Percentiles rank a stretch among this genome's conserved stretches.
Conservation (phyloP, 495 filamentous ascomycete genomes). For the Xylaria scruposa region DNA sequence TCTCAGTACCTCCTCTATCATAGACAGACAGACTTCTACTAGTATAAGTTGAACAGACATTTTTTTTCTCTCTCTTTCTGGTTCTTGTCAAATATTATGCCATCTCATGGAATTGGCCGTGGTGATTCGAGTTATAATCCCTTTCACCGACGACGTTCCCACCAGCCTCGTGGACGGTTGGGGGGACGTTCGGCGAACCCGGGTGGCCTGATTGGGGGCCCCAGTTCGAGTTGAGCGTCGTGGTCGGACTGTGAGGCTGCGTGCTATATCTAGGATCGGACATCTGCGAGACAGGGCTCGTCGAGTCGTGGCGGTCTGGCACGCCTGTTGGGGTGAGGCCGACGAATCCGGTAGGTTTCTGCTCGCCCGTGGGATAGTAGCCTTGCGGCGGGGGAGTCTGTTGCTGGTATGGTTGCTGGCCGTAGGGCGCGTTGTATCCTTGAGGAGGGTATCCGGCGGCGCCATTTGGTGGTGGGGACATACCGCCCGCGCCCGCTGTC, state of each 20-base stretch:
- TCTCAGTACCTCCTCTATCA: neutral
- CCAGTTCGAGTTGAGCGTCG: constrained; percentile 36
- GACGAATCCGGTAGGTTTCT: constrained; percentile 37
- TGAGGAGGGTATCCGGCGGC: constrained; percentile 17
- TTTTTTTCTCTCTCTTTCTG: neutral
- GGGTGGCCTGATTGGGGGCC: constrained; percentile 23
- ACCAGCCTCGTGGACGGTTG: constrained; percentile 42
- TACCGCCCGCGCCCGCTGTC: constrained; percentile 26
- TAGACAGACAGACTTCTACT: neutral
- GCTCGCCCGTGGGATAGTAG: constrained; percentile 21
- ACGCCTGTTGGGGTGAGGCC: constrained; percentile 22
- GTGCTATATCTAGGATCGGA: constrained; percentile 35
- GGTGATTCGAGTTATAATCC: constrained; percentile 40
- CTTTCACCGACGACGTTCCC: constrained; percentile 38
- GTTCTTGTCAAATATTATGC: constrained; percentile 11
- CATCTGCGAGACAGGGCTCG: constrained; percentile 39
- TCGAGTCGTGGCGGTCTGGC: constrained; percentile 37
- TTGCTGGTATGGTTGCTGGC: constrained; percentile 33
- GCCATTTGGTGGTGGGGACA: neutral
- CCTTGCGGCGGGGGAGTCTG: constrained; percentile 32
- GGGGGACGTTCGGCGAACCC: constrained; percentile 26
- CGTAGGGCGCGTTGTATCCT: constrained; percentile 26
- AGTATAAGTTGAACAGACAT: neutral
- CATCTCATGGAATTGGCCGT: constrained; percentile 41
- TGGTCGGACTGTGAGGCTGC: constrained; percentile 35